Evolutionary conservation across 1,284 basidiomycete species (phyloP).

Genomic region (Sporisorium reilianum): DNA sequence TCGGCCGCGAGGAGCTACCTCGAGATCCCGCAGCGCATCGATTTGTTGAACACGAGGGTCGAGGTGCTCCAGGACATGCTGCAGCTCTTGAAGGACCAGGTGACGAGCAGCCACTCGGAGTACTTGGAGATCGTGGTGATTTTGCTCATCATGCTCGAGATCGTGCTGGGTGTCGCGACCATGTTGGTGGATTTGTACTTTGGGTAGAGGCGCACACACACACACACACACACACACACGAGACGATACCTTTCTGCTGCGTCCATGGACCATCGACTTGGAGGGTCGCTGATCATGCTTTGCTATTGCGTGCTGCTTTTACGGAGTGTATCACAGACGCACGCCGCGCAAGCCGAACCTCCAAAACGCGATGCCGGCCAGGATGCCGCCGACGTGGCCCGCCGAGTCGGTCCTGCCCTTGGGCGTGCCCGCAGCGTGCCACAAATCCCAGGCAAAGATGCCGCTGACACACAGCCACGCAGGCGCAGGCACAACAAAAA

Average conservation of each 20-base stretch:
- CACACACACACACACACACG: too few species aligned
- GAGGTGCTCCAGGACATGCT: conserved; percentile 97
- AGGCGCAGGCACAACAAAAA: conserved; percentile 80
- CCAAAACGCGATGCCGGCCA: conserved; percentile 74
- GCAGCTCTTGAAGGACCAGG: conserved; percentile 92
- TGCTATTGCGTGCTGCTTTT: not conserved
- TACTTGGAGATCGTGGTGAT: conserved; percentile 96
- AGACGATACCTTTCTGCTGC: too few species aligned
- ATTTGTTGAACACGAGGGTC: conserved; percentile 91
- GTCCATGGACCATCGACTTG: too few species aligned
- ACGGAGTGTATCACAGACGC: conserved; percentile 16
- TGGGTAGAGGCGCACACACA: conserved; percentile 33
- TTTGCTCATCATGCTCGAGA: conserved; percentile 87
- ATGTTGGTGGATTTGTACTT: conserved; percentile 68
- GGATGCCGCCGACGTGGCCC: conserved; percentile 82
- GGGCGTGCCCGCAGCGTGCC: conserved; percentile 72
- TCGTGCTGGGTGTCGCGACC: conserved; percentile 70
- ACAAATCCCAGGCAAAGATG: conserved; percentile 80
- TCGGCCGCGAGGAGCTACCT: conserved; percentile 87
- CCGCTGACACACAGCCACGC: conserved; percentile 83
- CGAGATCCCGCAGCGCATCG: conserved; percentile 93
- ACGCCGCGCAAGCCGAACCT: conserved; percentile 27
- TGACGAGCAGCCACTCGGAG: conserved; percentile 89
- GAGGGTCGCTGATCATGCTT: too few species aligned
- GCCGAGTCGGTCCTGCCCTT: conserved; percentile 75